These are phyloP conservation scores for Zygoascus sp. DNA, from an alignment of 1,139 yeast genomes.

Conservation along the genomic window DNA sequence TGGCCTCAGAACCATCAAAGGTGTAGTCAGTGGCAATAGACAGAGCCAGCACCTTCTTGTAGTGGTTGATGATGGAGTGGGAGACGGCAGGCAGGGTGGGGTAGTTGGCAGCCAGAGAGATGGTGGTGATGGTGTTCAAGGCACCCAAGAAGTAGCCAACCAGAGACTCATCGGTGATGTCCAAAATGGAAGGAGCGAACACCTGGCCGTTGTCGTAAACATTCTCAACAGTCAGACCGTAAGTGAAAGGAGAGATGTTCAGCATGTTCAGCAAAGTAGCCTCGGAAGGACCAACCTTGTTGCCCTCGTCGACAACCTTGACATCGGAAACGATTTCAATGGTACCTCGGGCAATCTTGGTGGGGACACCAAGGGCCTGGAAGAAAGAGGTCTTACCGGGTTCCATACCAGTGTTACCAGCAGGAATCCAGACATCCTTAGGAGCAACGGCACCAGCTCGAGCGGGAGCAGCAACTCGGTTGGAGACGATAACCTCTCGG, in stretches of 20 bases:
- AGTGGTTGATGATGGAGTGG: conserved; percentile 98
- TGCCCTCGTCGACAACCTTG: conserved; percentile 83
- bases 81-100: conserved; percentile 99
- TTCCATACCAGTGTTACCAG: conserved; percentile 99
- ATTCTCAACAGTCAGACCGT: conserved; percentile 94
- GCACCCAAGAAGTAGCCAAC: conserved; percentile 90
- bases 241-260: conserved; percentile 99
- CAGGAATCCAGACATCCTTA: conserved; percentile 94
- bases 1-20: conserved; percentile 97
- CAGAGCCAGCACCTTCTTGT: conserved; percentile 97
- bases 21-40: conserved; percentile 98
- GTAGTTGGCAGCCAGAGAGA: conserved; percentile 97
- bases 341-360: conserved; percentile 99
- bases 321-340: conserved; percentile 98
- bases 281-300: conserved; percentile 98
- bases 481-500: conserved; percentile 80
- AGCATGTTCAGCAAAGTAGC: conserved; percentile 98
- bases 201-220: conserved; percentile 98
- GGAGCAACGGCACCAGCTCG: conserved; percentile 99
- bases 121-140: conserved; percentile 86
- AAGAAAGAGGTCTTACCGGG: conserved; percentile 99
- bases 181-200: conserved; percentile 95
- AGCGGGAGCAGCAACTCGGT: conserved; percentile 99
- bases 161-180: conserved; percentile 97
- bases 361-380: conserved; percentile 99